Evolutionary conservation across 2,329 filamentous ascomycete species (phyloP), one percentile per base, ranked within the genome.

Genomic region (Fusarium sp.): DNA sequence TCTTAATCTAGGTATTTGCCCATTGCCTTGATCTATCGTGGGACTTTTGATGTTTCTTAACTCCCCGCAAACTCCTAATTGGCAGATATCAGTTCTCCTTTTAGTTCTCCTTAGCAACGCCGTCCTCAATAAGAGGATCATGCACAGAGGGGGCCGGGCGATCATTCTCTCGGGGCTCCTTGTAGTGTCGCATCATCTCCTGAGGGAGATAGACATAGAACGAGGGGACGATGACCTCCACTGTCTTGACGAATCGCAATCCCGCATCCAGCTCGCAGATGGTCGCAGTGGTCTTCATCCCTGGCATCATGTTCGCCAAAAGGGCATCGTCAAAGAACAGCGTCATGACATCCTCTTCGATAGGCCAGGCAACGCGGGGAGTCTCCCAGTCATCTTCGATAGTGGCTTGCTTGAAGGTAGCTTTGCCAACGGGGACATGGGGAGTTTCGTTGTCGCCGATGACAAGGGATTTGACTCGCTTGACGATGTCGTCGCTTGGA

Each of bases 131-230:
- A 33, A 53, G 39, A 3, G 62, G 60, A 50, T 84, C 71, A 13
- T 81, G 71, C 4, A 84, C 77, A 2, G 84, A 87, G 5, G 81
- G 84, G 3, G 82, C 80, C 5, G 83, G 82, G 1, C 85, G 82
- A 15, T 83, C 78, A 28, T 81, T 81, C 1, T 71, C 71, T 4
- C 75, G 75, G 0, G 90, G 90, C 24, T 85, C 79, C 76, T 89
- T 92, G 85, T 87, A 94, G 19, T 84, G 78, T 22, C 84, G 72
- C 90, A 94, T 92, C 68, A 92, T 80, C 69, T 91, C 87, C 76
- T 94, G 93, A 1, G 87, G 85, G 26, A 94, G 80, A 58, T 88
- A 88, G 0, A 83, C 85, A 74, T 92, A 88, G 75, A 92, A 92
- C 0, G 85, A 87, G 5, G 88, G 88, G 58, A 87, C 85, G 13